Conservation (phyloP, 345 rosid genomes). For the Mallotus nudiflorus region DNA sequence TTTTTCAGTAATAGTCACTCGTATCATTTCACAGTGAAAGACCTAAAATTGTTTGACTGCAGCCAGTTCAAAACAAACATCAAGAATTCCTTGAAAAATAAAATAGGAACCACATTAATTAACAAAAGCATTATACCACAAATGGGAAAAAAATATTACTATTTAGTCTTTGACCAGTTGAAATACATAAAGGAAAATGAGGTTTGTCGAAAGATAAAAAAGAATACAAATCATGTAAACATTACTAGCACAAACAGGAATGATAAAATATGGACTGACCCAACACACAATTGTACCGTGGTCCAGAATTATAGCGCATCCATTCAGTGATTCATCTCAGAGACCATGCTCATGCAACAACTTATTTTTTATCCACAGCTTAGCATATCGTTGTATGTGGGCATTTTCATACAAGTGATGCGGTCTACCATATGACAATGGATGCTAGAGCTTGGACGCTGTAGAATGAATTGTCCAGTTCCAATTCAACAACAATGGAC, state of each 20-base stretch:
- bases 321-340: background rate
- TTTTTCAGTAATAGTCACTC: no score
- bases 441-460: constrained; percentile 13
- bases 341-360: constrained; percentile 15
- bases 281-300: background rate
- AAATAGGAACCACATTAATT: no score
- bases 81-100: no score
- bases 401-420: background rate
- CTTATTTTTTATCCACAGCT: background rate
- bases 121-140: background rate
- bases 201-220: background rate
- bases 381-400: background rate
- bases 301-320: background rate
- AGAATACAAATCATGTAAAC: background rate
- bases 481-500: constrained; percentile 25
- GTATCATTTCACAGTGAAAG: no score
- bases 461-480: constrained; percentile 17
- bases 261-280: background rate
- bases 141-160: background rate
- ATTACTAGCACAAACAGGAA: constrained; percentile 8
- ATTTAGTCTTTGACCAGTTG: background rate
- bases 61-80: no score
- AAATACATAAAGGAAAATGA: background rate
- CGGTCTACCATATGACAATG: background rate
- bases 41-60: no score